These are phyloP conservation scores for Leishmania arabica DNA, from an alignment of 208 protist genomes.

Conservation along the genomic window DNA sequence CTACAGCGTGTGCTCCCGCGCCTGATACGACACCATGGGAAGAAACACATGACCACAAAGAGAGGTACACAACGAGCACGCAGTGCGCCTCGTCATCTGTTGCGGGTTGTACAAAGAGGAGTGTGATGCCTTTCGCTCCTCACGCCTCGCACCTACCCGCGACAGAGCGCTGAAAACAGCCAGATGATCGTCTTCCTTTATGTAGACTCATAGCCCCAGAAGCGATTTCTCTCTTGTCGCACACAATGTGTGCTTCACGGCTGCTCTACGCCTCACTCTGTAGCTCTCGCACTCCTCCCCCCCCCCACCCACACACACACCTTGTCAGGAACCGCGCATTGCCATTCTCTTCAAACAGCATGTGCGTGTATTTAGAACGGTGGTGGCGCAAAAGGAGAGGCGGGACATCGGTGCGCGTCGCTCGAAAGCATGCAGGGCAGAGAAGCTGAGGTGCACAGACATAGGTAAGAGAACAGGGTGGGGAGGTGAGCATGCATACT, in stretches of 20 bases:
- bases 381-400: not conserved
- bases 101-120: not conserved
- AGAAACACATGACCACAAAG: not conserved
- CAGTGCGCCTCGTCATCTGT: too few species aligned
- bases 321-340: not conserved
- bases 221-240: too few species aligned
- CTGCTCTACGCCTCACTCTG: too few species aligned
- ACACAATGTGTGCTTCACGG: too few species aligned
- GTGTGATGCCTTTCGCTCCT: not conserved
- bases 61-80: not conserved
- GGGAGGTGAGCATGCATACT: too few species aligned
- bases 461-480: not conserved
- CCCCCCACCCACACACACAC: too few species aligned
- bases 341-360: not conserved
- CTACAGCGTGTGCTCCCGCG: not conserved
- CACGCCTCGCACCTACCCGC: not conserved
- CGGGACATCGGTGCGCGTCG: not conserved
- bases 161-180: too few species aligned
- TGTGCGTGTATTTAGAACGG: not conserved
- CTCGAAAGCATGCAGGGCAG: not conserved
- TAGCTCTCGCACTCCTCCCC: too few species aligned
- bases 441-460: not conserved
- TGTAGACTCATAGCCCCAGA: too few species aligned
- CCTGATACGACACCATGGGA: not conserved
- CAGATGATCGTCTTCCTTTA: too few species aligned